Base-by-base conservation (phyloP, 148 eudicot genomes). In the Amaranthus palmeri region DNA sequence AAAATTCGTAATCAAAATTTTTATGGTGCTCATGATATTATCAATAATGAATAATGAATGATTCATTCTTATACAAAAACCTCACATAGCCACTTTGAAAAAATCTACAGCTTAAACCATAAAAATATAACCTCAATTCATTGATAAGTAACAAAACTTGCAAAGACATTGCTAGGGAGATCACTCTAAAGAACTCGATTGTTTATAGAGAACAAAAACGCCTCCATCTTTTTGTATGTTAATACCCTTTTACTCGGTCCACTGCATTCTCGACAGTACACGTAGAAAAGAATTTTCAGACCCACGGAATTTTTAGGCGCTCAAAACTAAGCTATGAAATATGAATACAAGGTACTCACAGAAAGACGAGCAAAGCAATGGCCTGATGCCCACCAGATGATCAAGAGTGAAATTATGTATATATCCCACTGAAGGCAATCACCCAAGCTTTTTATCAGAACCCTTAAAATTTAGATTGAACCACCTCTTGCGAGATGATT, bases 391-490 rank as follows among this genome's bases (percentile, higher is more conserved):
- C 9, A 69, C 42, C 43, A 18, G 65, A 67, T 58, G 13, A 49
- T 53, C 42, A 3, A 4, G 50, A 58, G 54, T 17, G 13, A 18
- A 63, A 12, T 50, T 12, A n/a, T 41, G 36, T 64, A 43, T 43
- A 55, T 65, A 47, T n/a, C 59, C 44, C 36, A 25, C 36, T 8
- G 36, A 43, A 42, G 7, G 2, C 8, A 2, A 74, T 79, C 71
- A 79, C 18, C 76, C 81, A 61, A 74, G 66, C 74, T 86, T 92
- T 68, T 82, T 88, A 71, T 90, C 95, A 9, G 93, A 90, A 72
- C 93, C 87, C 77, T 84, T 88, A 42, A 86, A 85, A 77, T 86
- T 89, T 72, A 93, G 89, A 82, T 89, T 89, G 82, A 89, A 91
- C 97, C 97, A 93, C 82, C 84, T 93, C 83, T 85, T 93, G 75